Percentiles rank a stretch among this genome's conserved stretches.
Evolutionary conservation across 169 alveolate species (phyloP).

Genomic region (Eimeria maxima): DNA sequence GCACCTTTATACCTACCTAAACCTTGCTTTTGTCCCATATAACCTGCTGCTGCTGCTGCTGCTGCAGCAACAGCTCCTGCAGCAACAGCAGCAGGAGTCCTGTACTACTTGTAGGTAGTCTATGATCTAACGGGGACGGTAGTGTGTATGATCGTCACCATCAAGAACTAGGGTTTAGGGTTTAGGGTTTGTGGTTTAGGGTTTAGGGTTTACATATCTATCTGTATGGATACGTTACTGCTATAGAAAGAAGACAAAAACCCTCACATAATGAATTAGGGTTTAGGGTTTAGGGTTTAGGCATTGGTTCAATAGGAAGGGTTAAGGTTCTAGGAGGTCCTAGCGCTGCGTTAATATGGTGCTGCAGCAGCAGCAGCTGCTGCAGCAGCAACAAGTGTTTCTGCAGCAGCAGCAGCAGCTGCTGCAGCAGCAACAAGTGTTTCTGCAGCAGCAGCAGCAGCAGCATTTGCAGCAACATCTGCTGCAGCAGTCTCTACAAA

Average conservation of each 20-base stretch:
- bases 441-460: background rate
- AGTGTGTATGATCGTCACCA: too few species aligned
- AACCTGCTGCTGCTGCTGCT: background rate
- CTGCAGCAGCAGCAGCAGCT: background rate
- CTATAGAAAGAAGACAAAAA: background rate
- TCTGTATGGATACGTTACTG: background rate
- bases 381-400: too few species aligned
- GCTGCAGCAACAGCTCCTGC: background rate
- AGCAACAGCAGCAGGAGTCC: background rate
- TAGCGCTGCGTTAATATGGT: background rate
- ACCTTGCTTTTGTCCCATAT: background rate
- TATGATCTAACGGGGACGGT: too few species aligned
- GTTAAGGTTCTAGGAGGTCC: background rate
- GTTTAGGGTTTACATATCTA: background rate
- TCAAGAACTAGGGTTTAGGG: background rate
- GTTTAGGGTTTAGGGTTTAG: background rate
- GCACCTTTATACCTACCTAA: background rate
- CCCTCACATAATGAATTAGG: background rate
- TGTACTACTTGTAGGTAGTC: too few species aligned
- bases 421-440: too few species aligned
- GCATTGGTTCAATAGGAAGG: too few species aligned
- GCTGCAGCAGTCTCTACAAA: background rate
- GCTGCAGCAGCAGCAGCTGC: background rate
- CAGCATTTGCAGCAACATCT: background rate
- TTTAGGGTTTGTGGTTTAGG: background rate